These are phyloP conservation scores for Pythium aquatile DNA, from an alignment of 352 stramenopile genomes.

Conservation along the genomic window DNA sequence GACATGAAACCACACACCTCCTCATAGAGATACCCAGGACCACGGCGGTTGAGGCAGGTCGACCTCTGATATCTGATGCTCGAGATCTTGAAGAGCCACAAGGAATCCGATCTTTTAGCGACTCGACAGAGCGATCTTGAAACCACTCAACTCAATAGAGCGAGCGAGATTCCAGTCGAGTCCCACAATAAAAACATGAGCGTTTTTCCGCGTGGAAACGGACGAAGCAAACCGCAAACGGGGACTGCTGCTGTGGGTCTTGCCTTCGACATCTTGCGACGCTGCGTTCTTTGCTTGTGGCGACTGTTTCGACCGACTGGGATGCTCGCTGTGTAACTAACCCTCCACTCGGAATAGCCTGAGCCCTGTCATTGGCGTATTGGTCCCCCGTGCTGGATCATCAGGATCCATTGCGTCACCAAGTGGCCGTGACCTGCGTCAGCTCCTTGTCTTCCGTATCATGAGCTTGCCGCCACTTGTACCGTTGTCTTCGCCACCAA, in stretches of 20 bases:
- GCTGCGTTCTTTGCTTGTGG: not conserved
- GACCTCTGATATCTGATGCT: not conserved
- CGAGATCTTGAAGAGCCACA: not conserved
- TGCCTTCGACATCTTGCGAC: not conserved
- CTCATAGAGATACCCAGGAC: not conserved
- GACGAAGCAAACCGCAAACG: not conserved
- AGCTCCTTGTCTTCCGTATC: not conserved
- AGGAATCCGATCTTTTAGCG: not conserved
- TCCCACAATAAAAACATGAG: not conserved
- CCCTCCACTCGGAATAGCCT: not conserved
- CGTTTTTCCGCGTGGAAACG: not conserved
- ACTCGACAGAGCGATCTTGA: not conserved
- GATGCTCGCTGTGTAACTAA: not conserved
- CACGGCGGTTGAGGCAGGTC: not conserved
- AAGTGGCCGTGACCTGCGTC: not conserved
- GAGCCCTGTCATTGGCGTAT: not conserved
- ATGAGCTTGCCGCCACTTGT: conserved; percentile 15
- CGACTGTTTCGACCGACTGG: not conserved
- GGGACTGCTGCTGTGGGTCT: not conserved
- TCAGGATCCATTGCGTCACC: not conserved
- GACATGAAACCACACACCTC: conserved; percentile 4
- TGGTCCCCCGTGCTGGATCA: not conserved
- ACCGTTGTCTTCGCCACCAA: not conserved
- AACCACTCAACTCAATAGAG: not conserved
- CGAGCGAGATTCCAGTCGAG: not conserved